Evolutionary conservation across 2,329 filamentous ascomycete species (phyloP).

Genomic region (Clonostachys rhizophaga): DNA sequence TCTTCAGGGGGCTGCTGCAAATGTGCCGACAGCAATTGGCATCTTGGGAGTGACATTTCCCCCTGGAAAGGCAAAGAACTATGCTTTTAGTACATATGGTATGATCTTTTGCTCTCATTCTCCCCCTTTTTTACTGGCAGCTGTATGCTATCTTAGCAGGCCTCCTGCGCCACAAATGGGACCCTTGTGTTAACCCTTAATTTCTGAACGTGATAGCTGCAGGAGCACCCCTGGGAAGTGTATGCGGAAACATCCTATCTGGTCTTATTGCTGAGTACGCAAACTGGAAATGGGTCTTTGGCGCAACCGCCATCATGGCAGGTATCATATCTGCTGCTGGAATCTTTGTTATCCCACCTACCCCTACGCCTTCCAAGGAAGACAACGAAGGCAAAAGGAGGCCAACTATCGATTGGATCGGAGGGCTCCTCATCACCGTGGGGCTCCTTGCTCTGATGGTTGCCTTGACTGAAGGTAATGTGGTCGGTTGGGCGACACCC

Average conservation of each 20-base stretch:
- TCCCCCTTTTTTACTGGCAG: background rate
- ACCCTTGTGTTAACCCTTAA: background rate
- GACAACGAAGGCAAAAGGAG: background rate
- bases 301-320: conserved; percentile 56
- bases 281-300: conserved; percentile 66
- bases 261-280: conserved; percentile 60
- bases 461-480: conserved; percentile 64
- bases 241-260: conserved; percentile 61
- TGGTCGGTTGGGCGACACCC: conserved; percentile 60
- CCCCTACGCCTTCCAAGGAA: conserved; percentile 19
- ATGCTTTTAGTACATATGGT: conserved; percentile 63
- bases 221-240: conserved; percentile 58
- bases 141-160: background rate
- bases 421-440: conserved; percentile 56
- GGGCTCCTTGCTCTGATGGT: conserved; percentile 61
- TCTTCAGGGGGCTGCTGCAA: conserved; percentile 56
- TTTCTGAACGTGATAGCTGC: conserved; percentile 32
- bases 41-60: conserved; percentile 65
- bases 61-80: conserved; percentile 65
- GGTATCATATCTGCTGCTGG: conserved; percentile 51
- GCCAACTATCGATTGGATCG: conserved; percentile 59
- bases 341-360: conserved; percentile 54
- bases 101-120: conserved; percentile 6
- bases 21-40: conserved; percentile 66
- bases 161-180: background rate